Evolutionary conservation across 495 filamentous ascomycete species (phyloP).

Genomic region (Aspergillus ellipticus): DNA sequence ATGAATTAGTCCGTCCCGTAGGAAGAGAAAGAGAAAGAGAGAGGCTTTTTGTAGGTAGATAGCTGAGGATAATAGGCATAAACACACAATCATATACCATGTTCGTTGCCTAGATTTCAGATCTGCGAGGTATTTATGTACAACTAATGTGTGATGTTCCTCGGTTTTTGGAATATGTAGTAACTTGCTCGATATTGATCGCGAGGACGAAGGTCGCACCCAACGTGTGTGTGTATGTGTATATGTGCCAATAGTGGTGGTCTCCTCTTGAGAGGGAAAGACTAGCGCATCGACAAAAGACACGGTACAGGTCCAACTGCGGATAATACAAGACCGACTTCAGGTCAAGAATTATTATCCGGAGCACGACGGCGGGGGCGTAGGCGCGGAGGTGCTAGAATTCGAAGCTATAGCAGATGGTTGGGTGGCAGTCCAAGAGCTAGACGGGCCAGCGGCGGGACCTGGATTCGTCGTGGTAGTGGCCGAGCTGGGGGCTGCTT

Average conservation of each 20-base stretch:
- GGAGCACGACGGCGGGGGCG: constrained; percentile 18
- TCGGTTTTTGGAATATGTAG: too few relatives aligned
- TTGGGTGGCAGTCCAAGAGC: constrained; percentile 11
- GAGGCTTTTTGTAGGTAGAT: background rate
- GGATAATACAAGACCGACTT: background rate
- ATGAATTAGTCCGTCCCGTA: background rate
- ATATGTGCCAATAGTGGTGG: too few relatives aligned
- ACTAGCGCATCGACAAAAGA: too few relatives aligned
- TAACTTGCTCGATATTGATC: too few relatives aligned
- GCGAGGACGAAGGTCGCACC: too few relatives aligned
- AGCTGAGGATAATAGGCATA: too few relatives aligned
- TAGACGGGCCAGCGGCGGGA: background rate
- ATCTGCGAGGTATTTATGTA: background rate
- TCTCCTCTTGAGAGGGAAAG: too few relatives aligned
- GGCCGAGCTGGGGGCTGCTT: constrained; percentile 6
- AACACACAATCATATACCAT: background rate
- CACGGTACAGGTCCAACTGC: too few relatives aligned
- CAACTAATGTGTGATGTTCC: background rate
- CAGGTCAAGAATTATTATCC: background rate
- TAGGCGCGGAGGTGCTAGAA: constrained; percentile 13
- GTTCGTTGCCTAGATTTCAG: background rate
- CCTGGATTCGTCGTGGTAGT: constrained; percentile 5
- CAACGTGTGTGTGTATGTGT: too few relatives aligned
- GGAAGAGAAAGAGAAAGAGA: background rate
- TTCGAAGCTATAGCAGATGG: background rate